phyloP scores from a whole-genome alignment of 1,284 basidiomycete genomes.

The Apiotrichum akiyoshidainum region DNA sequence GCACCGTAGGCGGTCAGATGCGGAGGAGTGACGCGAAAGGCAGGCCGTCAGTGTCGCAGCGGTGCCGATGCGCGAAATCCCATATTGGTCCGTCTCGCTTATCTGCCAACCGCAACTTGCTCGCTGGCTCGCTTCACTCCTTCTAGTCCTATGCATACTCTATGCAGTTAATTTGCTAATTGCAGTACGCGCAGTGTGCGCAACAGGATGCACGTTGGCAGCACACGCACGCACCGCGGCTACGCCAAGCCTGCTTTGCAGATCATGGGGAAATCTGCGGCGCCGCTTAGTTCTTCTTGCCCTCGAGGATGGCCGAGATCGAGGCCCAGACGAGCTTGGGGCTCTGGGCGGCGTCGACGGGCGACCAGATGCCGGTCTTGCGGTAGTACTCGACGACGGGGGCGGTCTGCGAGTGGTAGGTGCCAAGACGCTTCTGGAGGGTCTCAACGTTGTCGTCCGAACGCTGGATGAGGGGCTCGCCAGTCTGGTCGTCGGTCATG shows the following conservation, averaged over 20 bases:
- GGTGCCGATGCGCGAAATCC: too few relatives aligned
- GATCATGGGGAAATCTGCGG: not conserved
- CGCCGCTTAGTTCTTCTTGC: slow-evolving; percentile 12
- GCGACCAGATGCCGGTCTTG: slow-evolving; percentile 78
- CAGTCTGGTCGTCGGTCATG: slow-evolving; percentile 89
- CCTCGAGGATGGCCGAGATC: slow-evolving; percentile 52
- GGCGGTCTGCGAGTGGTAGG: slow-evolving; percentile 87
- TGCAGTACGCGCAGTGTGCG: too few relatives aligned
- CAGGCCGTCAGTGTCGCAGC: too few relatives aligned
- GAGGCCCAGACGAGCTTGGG: slow-evolving; percentile 88
- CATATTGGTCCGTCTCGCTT: not conserved
- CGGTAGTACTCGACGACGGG: slow-evolving; percentile 98
- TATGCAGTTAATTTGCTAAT: slow-evolving; percentile 7
- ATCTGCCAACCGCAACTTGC: too few relatives aligned
- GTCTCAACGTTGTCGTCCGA: slow-evolving; percentile 93
- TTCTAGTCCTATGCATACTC: slow-evolving; percentile 8
- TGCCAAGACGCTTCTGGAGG: slow-evolving; percentile 76
- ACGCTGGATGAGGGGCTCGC: slow-evolving; percentile 89
- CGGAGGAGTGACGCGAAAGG: too few relatives aligned
- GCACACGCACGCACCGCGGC: too few relatives aligned
- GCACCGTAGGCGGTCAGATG: too few relatives aligned
- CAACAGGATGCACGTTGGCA: too few relatives aligned
- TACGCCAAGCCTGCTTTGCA: too few relatives aligned
- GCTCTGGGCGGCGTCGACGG: slow-evolving; percentile 88
- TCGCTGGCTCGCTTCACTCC: not conserved